phyloP scores from a whole-genome alignment of 495 filamentous ascomycete species.

The Aspergillus cavernicola region DNA sequence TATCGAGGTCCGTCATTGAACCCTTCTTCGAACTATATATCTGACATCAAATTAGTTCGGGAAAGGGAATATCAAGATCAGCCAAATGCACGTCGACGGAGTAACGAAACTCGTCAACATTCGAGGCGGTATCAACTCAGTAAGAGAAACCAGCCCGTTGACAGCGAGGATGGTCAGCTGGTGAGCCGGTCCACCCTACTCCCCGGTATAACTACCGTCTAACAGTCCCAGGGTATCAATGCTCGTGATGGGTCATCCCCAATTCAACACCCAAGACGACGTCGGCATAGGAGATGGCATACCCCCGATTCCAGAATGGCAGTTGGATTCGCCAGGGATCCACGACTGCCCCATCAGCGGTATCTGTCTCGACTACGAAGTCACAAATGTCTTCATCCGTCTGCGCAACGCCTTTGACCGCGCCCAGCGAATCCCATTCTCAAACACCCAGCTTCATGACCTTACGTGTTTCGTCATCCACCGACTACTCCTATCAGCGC shows the following conservation, averaged over 20 bases:
- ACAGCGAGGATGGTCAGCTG: constrained; percentile 51
- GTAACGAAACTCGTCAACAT: constrained; percentile 43
- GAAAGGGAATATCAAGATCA: constrained; percentile 42
- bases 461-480: constrained; percentile 49
- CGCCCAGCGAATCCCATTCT: constrained; percentile 20
- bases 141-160: constrained; percentile 45
- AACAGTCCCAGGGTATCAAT: constrained; percentile 44
- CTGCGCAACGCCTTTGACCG: constrained; percentile 38
- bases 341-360: constrained; percentile 1
- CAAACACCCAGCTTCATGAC: constrained; percentile 43
- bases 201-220: no score
- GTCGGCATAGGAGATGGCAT: constrained; percentile 44
- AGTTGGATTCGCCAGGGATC: constrained; percentile 18
- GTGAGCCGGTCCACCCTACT: constrained; percentile 24
- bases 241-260: constrained; percentile 44
- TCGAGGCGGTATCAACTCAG: constrained; percentile 44
- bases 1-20: constrained; percentile 37
- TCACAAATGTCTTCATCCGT: constrained; percentile 37
- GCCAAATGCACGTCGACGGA: constrained; percentile 48
- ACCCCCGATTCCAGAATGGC: constrained; percentile 42
- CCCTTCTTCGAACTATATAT: no score
- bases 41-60: constrained; percentile 40
- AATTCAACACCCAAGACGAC: constrained; percentile 49
- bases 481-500: constrained; percentile 33
- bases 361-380: constrained; percentile 21